Evolutionary conservation across 2,329 filamentous ascomycete genomes (phyloP).

Genomic region (Aspergillus tanneri): DNA sequence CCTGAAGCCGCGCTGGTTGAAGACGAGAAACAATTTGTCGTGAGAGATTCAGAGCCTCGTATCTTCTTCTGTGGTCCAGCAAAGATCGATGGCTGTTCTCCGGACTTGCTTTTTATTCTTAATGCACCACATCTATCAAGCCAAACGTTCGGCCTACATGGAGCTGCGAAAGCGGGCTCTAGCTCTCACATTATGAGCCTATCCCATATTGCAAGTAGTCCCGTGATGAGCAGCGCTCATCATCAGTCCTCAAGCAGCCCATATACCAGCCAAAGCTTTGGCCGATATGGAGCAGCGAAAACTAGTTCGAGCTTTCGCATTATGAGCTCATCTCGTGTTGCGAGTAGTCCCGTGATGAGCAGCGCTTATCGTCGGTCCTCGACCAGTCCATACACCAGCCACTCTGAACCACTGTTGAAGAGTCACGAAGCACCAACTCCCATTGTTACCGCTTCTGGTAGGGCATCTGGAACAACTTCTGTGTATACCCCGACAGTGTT

Average conservation of each 20-base stretch:
- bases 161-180: neutral
- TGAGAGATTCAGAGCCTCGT: neutral
- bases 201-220: neutral
- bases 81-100: neutral
- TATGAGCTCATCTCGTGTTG: neutral
- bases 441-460: no score
- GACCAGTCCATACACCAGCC: neutral
- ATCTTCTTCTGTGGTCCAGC: neutral
- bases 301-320: neutral
- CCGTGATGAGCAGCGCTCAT: neutral
- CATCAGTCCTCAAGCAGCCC: neutral
- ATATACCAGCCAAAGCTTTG: neutral
- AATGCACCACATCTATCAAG: neutral
- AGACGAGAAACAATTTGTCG: neutral
- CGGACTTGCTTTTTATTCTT: neutral
- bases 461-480: no score
- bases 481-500: no score
- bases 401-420: no score
- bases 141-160: neutral
- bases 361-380: neutral
- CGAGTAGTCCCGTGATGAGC: neutral
- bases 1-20: neutral
- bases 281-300: neutral
- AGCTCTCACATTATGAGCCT: neutral
- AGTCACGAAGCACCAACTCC: no score